Evolutionary conservation across 768 basidiomycete genomes (phyloP).

Genomic region (Candolleomyces aberdarensis): DNA sequence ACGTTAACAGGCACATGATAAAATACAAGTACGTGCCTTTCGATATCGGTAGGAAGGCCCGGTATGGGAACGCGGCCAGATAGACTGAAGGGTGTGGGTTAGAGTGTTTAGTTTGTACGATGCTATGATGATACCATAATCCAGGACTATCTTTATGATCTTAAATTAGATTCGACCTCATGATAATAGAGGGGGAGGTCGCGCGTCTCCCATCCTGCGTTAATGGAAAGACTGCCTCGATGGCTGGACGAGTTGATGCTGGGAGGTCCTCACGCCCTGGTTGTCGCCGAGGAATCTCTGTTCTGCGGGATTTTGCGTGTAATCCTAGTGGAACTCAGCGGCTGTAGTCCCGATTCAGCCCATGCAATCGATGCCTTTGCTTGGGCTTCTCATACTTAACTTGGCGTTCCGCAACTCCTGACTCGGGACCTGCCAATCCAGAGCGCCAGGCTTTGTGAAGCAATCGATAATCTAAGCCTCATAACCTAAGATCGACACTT

Average conservation of each 20-base stretch:
- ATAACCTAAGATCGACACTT: neutral
- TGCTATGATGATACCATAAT: slow-evolving; percentile 21
- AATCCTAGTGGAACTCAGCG: too few relatives aligned
- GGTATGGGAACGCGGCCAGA: slow-evolving; percentile 56
- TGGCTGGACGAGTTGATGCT: too few relatives aligned
- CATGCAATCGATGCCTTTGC: neutral
- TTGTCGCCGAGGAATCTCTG: too few relatives aligned
- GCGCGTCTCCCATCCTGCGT: too few relatives aligned
- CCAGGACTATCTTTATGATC: slow-evolving; percentile 16
- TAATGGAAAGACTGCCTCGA: neutral
- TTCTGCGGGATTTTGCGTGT: too few relatives aligned
- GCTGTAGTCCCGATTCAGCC: too few relatives aligned
- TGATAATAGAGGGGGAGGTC: neutral
- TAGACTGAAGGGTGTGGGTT: slow-evolving; percentile 5
- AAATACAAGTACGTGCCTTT: slow-evolving; percentile 98
- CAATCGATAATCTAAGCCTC: neutral
- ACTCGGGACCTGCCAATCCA: neutral
- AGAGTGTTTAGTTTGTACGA: slow-evolving; percentile 5
- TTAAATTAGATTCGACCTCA: slow-evolving; percentile 7
- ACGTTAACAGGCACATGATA: slow-evolving; percentile 84
- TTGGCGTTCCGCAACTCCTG: neutral
- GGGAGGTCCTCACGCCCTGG: too few relatives aligned
- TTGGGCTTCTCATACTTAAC: neutral
- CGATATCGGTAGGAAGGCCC: slow-evolving; percentile 90
- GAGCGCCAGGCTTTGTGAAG: neutral